Conservation (phyloP, 2,329 filamentous ascomycete species). For the Paecilomyces sp. region DNA sequence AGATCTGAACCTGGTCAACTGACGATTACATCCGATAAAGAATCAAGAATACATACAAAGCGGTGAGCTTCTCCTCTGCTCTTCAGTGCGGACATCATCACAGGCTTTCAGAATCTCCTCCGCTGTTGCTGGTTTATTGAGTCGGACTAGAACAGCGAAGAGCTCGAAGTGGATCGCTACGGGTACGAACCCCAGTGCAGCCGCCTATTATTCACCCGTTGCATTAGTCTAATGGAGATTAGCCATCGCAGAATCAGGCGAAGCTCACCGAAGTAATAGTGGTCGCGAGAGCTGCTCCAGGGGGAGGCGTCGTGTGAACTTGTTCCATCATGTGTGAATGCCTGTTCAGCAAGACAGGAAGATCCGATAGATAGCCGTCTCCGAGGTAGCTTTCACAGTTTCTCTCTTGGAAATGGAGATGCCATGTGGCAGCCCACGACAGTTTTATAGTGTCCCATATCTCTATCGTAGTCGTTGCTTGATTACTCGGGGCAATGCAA, state of each 20-base stretch:
- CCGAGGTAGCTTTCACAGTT: no score
- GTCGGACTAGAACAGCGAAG: conserved; percentile 19
- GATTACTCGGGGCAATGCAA: no score
- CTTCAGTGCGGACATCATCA: conserved; percentile 11
- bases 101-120: conserved; percentile 18
- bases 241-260: background rate
- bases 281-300: conserved; percentile 21
- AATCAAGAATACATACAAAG: conserved; percentile 15
- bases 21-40: background rate
- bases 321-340: no score
- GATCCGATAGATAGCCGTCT: no score
- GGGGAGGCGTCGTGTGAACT: conserved; percentile 4
- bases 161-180: conserved; percentile 29
- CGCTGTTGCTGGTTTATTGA: conserved; percentile 17
- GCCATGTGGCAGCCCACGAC: no score
- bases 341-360: background rate
- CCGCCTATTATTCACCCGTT: conserved; percentile 13
- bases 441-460: no score
- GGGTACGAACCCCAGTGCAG: conserved; percentile 30
- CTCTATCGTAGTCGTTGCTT: no score
- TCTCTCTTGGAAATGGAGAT: no score
- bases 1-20: conserved; percentile 7
- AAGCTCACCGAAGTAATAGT: conserved; percentile 19
- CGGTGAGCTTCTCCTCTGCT: conserved; percentile 8
- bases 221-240: background rate